Percentiles rank a stretch among this genome's conserved stretches.
Evolutionary conservation across 2,329 filamentous ascomycete genomes (phyloP).

Genomic region (Fusarium gaditjirri): DNA sequence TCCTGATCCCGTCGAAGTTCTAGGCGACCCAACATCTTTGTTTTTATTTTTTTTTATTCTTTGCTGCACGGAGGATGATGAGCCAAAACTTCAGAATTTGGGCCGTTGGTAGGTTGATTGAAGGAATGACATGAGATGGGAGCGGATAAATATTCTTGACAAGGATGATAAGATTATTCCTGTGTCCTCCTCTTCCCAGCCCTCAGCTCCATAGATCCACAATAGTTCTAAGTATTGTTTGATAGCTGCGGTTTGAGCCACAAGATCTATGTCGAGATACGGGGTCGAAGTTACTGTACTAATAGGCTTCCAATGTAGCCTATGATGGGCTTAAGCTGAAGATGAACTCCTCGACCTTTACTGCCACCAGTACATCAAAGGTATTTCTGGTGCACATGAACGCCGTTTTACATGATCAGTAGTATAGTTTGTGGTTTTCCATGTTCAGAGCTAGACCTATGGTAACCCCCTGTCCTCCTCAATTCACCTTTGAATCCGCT

Average conservation of each 20-base stretch:
- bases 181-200: not conserved
- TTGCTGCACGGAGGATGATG: not conserved
- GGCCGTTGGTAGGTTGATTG: not conserved
- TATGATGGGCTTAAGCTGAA: not conserved
- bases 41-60: not conserved
- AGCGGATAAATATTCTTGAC: not conserved
- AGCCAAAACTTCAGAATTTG: not conserved
- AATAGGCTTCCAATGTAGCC: not conserved
- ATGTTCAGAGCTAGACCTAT: not conserved
- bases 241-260: too few relatives aligned
- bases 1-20: not conserved
- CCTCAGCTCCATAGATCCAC: not conserved
- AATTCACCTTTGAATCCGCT: not conserved
- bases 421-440: not conserved
- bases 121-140: not conserved
- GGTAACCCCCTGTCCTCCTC: not conserved
- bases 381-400: not conserved
- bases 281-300: too few relatives aligned
- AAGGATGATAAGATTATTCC: not conserved
- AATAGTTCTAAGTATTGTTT: not conserved
- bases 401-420: too few relatives aligned
- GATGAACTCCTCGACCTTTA: not conserved
- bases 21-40: not conserved
- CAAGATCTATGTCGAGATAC: not conserved
- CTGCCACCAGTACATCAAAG: not conserved